Percentiles rank a stretch among this genome's conserved stretches.
These are phyloP conservation scores for Stereum hirsutum DNA, from an alignment of 1,284 basidiomycete genomes.

Conservation along the genomic window DNA sequence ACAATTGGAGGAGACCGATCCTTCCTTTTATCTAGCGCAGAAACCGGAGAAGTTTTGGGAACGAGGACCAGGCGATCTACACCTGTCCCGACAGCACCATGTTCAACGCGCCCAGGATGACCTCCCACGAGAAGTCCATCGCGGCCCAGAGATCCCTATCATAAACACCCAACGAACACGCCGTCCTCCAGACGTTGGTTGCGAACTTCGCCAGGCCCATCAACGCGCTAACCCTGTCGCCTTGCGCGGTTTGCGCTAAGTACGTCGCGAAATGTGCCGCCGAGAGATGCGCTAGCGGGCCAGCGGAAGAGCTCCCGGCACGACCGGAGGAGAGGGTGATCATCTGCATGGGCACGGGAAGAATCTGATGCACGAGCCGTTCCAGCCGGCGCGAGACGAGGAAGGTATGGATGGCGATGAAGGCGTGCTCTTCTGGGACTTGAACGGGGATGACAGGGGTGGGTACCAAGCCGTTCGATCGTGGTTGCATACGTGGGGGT, in stretches of 20 bases:
- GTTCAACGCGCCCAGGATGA: conserved; percentile 57
- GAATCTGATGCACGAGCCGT: conserved; percentile 40
- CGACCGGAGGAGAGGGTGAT: conserved; percentile 20
- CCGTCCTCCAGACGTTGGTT: conserved; percentile 68
- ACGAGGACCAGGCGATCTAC: too few relatives aligned
- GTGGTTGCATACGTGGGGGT: conserved; percentile 17
- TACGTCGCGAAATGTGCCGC: conserved; percentile 40
- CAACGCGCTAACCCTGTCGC: conserved; percentile 35
- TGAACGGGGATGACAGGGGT: conserved; percentile 59
- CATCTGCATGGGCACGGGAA: conserved; percentile 47
- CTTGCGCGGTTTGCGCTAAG: conserved; percentile 31
- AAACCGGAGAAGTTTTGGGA: too few relatives aligned
- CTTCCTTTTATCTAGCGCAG: too few relatives aligned
- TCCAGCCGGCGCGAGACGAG: conserved; percentile 55
- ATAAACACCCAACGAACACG: conserved; percentile 57
- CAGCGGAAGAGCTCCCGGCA: conserved; percentile 26
- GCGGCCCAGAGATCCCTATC: conserved; percentile 59
- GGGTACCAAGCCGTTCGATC: conserved; percentile 27
- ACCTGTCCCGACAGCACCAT: conserved; percentile 25
- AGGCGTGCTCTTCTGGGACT: conserved; percentile 59
- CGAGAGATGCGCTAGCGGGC: conserved; percentile 35
- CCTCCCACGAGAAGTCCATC: conserved; percentile 64
- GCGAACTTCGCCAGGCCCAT: conserved; percentile 51
- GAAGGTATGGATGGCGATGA: conserved; percentile 52
- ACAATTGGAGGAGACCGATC: too few relatives aligned